These are phyloP conservation scores for Phaeosphaeria sp. DNA, from an alignment of 2,329 filamentous ascomycete species.

Conservation along the genomic window DNA sequence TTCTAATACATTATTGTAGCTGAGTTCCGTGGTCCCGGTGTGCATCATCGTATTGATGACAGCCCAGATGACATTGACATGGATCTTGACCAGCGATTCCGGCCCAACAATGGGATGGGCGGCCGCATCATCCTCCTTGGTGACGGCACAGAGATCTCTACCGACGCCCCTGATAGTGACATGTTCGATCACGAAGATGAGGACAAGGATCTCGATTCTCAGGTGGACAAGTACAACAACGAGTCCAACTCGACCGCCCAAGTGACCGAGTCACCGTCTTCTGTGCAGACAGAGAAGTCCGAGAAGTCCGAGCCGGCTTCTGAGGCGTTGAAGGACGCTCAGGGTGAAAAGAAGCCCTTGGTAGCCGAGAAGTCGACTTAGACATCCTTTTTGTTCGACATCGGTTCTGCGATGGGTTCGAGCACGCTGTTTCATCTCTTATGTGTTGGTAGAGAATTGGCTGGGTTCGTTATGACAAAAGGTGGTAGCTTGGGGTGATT, in stretches of 20 bases:
- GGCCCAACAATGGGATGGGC: slow-evolving; percentile 67
- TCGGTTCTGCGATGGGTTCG: not conserved
- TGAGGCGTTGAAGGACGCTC: slow-evolving; percentile 17
- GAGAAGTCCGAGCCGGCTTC: slow-evolving; percentile 10
- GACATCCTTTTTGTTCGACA: not conserved
- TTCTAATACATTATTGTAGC: slow-evolving; percentile 51
- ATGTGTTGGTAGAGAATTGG: slow-evolving; percentile 19
- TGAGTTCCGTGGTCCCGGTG: slow-evolving; percentile 59
- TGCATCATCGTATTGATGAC: slow-evolving; percentile 59
- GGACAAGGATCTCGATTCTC: slow-evolving; percentile 83
- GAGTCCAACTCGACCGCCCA: slow-evolving; percentile 32
- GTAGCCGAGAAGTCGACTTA: slow-evolving; percentile 1
- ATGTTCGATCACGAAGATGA: slow-evolving; percentile 93
- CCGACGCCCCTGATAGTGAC: slow-evolving; percentile 86
- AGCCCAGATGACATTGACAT: slow-evolving; percentile 71
- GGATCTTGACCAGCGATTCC: slow-evolving; percentile 72
- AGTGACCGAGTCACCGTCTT: slow-evolving; percentile 45
- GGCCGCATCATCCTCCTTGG: slow-evolving; percentile 94
- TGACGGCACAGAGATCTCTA: slow-evolving; percentile 91
- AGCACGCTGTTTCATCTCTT: slow-evolving; percentile 20
- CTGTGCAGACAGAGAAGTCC: slow-evolving; percentile 47
- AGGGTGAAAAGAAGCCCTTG: slow-evolving; percentile 25
- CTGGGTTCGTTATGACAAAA: not conserved
- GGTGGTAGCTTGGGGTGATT: not conserved
- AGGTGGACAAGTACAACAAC: slow-evolving; percentile 71